Evolutionary conservation across 169 alveolate species (phyloP).

Genomic region (Pseudocohnilembus persalinus): DNA sequence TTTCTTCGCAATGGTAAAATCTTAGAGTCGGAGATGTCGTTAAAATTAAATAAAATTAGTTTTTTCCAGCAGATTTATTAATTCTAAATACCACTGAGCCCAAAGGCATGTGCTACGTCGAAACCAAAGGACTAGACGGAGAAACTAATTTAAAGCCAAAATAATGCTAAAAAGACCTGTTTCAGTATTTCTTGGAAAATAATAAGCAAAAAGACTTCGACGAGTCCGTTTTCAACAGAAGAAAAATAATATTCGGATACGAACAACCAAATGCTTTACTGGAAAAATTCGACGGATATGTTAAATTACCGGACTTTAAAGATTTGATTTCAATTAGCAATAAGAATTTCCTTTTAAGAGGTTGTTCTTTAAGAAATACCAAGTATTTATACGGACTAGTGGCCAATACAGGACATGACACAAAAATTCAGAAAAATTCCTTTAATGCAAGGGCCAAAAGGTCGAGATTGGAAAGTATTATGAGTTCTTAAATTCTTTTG

Average conservation of each 20-base stretch:
- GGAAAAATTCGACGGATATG: conserved; percentile 37
- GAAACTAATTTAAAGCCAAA: conserved; percentile 70
- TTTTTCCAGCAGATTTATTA: conserved; percentile 74
- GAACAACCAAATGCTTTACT: conserved; percentile 36
- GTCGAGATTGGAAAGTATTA: conserved; percentile 33
- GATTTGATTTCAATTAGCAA: conserved; percentile 38
- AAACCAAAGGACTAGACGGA: conserved; percentile 79
- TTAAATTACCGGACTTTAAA: not conserved
- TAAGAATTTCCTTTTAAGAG: conserved; percentile 77
- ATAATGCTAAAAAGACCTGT: conserved; percentile 33
- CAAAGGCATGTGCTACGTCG: conserved; percentile 68
- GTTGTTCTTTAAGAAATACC: conserved; percentile 73
- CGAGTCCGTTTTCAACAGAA: not conserved
- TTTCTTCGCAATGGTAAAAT: not conserved
- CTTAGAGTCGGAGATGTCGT: conserved; percentile 44
- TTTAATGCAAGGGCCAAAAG: conserved; percentile 38
- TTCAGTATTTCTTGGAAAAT: conserved; percentile 9
- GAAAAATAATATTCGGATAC: conserved; percentile 11
- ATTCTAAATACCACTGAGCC: conserved; percentile 59
- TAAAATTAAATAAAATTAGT: conserved; percentile 50
- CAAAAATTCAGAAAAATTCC: conserved; percentile 82
- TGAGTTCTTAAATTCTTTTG: conserved; percentile 28
- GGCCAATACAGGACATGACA: conserved; percentile 81
- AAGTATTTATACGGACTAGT: conserved; percentile 76
- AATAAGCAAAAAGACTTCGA: not conserved